A percentile compares a stretch with the other conserved stretches of the same genome.
Conservation (phyloP, 1,139 yeast genomes). For the Lodderomyces beijingensis region DNA sequence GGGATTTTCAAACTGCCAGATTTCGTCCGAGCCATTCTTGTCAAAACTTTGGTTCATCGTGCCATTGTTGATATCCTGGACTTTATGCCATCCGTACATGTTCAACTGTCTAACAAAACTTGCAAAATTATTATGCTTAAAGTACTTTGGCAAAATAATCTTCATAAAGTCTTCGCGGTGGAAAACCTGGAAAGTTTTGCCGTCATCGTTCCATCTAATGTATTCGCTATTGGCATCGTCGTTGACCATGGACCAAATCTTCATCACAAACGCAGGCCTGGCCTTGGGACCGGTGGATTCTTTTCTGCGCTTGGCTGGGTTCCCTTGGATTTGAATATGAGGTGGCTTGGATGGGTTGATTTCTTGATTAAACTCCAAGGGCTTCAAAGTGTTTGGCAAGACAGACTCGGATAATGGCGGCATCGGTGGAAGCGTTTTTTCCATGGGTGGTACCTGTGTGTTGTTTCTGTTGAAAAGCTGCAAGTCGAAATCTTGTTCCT, state of each 20-base stretch:
- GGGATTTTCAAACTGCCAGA: slow-evolving; percentile 81
- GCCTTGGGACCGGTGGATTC: slow-evolving; percentile 36
- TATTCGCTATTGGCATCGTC: slow-evolving; percentile 64
- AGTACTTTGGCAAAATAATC: slow-evolving; percentile 78
- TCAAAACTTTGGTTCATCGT: slow-evolving; percentile 53
- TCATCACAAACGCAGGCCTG: slow-evolving; percentile 85
- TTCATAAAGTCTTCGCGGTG: slow-evolving; percentile 87
- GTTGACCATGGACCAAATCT: slow-evolving; percentile 93
- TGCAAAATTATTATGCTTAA: slow-evolving; percentile 91
- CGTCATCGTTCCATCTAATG: slow-evolving; percentile 84
- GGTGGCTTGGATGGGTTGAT: slow-evolving; percentile 2
- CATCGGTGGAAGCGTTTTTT: slow-evolving; percentile 23
- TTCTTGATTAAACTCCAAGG: slow-evolving; percentile 5
- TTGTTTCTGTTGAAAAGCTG: slow-evolving; percentile 8
- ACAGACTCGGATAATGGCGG: slow-evolving; percentile 36
- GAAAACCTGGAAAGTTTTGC: slow-evolving; percentile 76
- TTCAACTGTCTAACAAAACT: slow-evolving; percentile 92
- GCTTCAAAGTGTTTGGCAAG: slow-evolving; percentile 20
- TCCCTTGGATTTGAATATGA: slow-evolving; percentile 4
- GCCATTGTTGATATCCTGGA: slow-evolving; percentile 71
- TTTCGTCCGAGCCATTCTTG: slow-evolving; percentile 40
- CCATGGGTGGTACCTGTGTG: not conserved
- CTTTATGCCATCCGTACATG: slow-evolving; percentile 98
- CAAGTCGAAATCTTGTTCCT: slow-evolving; percentile 8
- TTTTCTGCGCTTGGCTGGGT: slow-evolving; percentile 22